Evolutionary conservation across 139 green algal genomes (phyloP).

Genomic region (Astrephomene gubernaculifera): DNA sequence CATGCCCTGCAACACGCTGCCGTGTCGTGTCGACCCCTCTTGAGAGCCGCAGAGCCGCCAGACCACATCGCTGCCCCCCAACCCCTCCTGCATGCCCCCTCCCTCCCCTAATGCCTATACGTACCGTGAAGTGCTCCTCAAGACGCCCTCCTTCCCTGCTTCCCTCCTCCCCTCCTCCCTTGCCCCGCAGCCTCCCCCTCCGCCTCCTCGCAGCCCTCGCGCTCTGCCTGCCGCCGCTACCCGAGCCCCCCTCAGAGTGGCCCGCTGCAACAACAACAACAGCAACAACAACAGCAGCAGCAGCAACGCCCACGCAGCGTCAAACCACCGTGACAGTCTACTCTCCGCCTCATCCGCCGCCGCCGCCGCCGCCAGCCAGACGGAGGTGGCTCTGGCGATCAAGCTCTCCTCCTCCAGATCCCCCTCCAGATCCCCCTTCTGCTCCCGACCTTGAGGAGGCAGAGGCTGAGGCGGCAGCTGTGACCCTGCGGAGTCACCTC

Average conservation of each 20-base stretch:
- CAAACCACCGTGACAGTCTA: background rate
- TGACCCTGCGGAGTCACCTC: no score
- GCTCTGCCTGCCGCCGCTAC: background rate
- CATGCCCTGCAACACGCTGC: no score
- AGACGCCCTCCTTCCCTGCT: background rate
- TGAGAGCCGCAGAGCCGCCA: no score
- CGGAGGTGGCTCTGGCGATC: no score
- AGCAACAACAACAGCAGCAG: background rate
- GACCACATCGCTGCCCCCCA: no score
- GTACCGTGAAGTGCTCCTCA: background rate
- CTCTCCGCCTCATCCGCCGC: background rate
- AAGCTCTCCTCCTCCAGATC: no score
- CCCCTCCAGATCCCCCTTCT: no score
- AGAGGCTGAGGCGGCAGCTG: background rate
- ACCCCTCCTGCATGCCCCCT: background rate
- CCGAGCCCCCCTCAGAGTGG: background rate
- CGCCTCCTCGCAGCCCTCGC: slow-evolving; percentile 3
- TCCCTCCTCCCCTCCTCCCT: background rate
- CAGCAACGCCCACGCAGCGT: background rate
- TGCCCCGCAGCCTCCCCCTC: background rate
- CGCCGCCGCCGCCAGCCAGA: background rate
- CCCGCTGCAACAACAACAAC: background rate
- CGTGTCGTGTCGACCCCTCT: no score
- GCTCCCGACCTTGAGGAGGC: background rate
- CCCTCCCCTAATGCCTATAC: background rate